A percentile compares a stretch with the other conserved stretches of the same genome.
phyloP scores from a whole-genome alignment of 2,329 filamentous ascomycete species.

The Biscogniauxia sp. region DNA sequence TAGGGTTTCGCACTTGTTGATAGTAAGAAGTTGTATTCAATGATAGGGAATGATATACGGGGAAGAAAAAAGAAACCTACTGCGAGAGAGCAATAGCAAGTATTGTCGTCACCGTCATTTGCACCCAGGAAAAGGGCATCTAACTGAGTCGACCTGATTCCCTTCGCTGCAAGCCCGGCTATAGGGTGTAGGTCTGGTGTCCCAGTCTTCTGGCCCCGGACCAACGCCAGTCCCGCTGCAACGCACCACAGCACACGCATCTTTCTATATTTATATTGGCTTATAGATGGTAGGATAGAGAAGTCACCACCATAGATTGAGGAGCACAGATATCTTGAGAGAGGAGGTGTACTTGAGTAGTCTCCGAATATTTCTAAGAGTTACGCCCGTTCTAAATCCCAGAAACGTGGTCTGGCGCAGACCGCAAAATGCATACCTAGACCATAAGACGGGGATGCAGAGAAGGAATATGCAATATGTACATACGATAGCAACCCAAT shows the following conservation, averaged over 20 bases:
- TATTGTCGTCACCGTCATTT: not conserved
- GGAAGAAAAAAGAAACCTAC: not conserved
- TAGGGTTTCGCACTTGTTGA: conserved; percentile 12
- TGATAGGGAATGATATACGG: not conserved
- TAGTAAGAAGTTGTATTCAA: not conserved
- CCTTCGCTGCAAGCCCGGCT: not conserved
- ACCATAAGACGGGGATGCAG: not conserved
- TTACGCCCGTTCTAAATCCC: not conserved
- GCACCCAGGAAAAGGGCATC: not conserved
- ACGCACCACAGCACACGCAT: not conserved
- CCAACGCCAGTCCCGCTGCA: not conserved
- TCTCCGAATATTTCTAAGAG: not conserved
- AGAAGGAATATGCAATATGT: too few relatives aligned
- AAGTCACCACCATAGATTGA: not conserved
- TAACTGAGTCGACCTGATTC: not conserved
- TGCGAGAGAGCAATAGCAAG: not conserved
- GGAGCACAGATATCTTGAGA: not conserved
- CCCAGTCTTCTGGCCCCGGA: not conserved
- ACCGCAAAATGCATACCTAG: too few relatives aligned
- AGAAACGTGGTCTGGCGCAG: not conserved
- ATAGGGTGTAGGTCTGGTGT: not conserved
- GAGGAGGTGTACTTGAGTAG: not conserved
- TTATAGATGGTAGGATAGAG: not conserved
- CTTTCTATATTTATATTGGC: not conserved
- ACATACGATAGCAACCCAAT: not conserved